phyloP scores from a whole-genome alignment of 2,329 filamentous ascomycete species.

The Lizonia empirigonia region DNA sequence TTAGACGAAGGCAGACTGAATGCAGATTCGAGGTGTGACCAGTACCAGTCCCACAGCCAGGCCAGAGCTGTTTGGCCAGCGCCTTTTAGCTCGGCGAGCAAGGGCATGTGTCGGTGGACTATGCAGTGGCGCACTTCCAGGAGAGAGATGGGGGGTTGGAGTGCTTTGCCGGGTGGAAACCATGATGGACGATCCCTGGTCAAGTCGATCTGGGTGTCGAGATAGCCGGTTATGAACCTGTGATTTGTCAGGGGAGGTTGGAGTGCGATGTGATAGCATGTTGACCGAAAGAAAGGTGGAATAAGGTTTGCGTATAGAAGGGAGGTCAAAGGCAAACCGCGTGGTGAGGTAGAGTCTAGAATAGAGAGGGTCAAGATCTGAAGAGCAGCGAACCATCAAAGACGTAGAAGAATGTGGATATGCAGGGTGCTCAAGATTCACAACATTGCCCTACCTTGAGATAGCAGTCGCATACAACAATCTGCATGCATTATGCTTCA shows the following conservation, averaged over 20 bases:
- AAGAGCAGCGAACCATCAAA: too few relatives aligned
- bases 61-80: constrained; percentile 72
- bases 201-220: constrained; percentile 63
- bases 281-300: too few relatives aligned
- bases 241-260: background rate
- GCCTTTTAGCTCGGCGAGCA: constrained; percentile 71
- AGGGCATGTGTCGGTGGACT: constrained; percentile 85
- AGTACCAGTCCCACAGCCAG: constrained; percentile 93
- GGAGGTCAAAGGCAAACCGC: too few relatives aligned
- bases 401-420: too few relatives aligned
- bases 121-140: constrained; percentile 89
- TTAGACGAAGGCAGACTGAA: constrained; percentile 15
- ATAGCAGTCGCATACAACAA: constrained; percentile 77
- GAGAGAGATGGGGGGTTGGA: constrained; percentile 66
- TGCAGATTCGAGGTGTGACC: constrained; percentile 60
- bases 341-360: too few relatives aligned
- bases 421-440: too few relatives aligned
- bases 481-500: constrained; percentile 65
- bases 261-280: background rate
- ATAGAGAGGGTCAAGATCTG: too few relatives aligned
- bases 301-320: too few relatives aligned
- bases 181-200: constrained; percentile 36
- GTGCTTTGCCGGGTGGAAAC: constrained; percentile 29
- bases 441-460: constrained; percentile 70
- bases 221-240: constrained; percentile 79